Evolutionary conservation across 345 rosid species (phyloP).

Genomic region (Kernera saxatilis): DNA sequence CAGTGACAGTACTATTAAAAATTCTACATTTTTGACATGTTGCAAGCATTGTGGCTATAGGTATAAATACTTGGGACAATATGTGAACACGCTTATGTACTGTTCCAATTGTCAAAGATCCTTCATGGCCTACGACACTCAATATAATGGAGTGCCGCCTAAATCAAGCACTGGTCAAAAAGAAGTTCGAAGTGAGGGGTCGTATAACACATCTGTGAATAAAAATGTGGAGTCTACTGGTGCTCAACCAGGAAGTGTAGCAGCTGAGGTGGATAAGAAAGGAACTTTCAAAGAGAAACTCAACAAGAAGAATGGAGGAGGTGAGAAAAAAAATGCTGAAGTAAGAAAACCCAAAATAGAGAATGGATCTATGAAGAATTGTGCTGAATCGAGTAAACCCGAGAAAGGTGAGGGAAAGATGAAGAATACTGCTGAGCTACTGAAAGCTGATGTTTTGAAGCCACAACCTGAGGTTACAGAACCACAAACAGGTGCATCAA

Average conservation of each 20-base stretch:
- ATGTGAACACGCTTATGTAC: conserved; percentile 34
- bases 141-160: conserved; percentile 27
- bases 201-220: conserved; percentile 29
- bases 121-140: conserved; percentile 47
- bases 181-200: conserved; percentile 33
- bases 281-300: conserved; percentile 30
- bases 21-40: conserved; percentile 53
- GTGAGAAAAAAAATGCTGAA: conserved; percentile 4
- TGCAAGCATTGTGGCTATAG: conserved; percentile 51
- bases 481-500: conserved; percentile 20
- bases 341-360: background rate
- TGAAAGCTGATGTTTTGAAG: conserved; percentile 20
- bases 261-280: conserved; percentile 24
- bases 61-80: conserved; percentile 36
- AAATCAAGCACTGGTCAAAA: conserved; percentile 29
- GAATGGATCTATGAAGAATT: background rate
- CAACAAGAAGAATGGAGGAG: conserved; percentile 20
- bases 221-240: conserved; percentile 30
- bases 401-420: background rate
- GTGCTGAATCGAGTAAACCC: background rate
- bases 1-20: background rate
- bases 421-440: conserved; percentile 24
- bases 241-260: conserved; percentile 12
- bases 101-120: conserved; percentile 52
- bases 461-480: conserved; percentile 18